Conservation (phyloP, 139 green algal species). For the Picochlorum sp. region DNA sequence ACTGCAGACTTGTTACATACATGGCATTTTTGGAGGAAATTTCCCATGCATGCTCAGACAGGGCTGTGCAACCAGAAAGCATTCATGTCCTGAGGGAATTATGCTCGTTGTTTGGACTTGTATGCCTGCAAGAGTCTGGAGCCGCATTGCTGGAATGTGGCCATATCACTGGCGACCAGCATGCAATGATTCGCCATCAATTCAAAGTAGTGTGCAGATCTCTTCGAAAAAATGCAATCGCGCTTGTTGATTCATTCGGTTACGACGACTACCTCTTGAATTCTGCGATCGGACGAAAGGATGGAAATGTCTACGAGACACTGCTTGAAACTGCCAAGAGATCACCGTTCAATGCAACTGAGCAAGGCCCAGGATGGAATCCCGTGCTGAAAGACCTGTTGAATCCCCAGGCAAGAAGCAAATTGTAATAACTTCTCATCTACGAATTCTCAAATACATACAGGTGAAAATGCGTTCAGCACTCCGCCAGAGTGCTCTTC, state of each 20-base stretch:
- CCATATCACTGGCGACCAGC: slow-evolving; percentile 49
- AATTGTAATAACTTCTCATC: neutral
- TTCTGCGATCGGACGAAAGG: slow-evolving; percentile 57
- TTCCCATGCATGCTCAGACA: neutral
- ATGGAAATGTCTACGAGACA: slow-evolving; percentile 74
- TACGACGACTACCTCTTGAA: slow-evolving; percentile 77
- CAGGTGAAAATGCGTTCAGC: too few relatives aligned
- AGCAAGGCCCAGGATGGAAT: slow-evolving; percentile 76
- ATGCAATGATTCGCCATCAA: slow-evolving; percentile 27
- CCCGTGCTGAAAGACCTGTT: slow-evolving; percentile 56
- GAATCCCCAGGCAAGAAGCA: slow-evolving; percentile 9
- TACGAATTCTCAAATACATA: too few relatives aligned
- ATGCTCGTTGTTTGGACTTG: too few relatives aligned
- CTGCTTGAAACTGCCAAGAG: slow-evolving; percentile 62
- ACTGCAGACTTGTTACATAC: slow-evolving; percentile 51
- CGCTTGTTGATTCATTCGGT: slow-evolving; percentile 75
- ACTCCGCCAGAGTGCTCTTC: too few relatives aligned
- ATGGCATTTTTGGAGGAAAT: slow-evolving; percentile 41
- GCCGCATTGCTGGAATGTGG: slow-evolving; percentile 60
- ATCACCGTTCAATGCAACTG: slow-evolving; percentile 72
- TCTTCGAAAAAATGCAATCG: slow-evolving; percentile 71
- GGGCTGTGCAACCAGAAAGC: too few relatives aligned
- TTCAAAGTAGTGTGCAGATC: slow-evolving; percentile 49
- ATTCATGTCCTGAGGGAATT: too few relatives aligned
- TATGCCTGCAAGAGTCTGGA: too few relatives aligned